A percentile compares a stretch with the other conserved stretches of the same genome.
phyloP scores from a whole-genome alignment of 345 rosid genomes.

The Salix purpurea region DNA sequence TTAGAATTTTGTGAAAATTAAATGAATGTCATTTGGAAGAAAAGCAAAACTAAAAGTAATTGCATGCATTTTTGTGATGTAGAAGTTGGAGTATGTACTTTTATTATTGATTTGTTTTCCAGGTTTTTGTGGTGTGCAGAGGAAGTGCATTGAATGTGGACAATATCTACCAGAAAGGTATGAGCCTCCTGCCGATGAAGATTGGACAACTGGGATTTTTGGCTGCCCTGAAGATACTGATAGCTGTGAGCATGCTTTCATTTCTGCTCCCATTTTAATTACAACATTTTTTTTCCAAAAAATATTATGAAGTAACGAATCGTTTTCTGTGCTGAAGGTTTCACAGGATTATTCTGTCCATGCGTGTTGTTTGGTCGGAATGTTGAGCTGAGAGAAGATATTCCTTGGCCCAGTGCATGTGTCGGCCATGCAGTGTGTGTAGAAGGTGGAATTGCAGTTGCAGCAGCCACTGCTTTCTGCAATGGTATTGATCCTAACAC shows the following conservation, averaged over 20 bases:
- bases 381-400: slow-evolving; percentile 64
- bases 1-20: too few relatives aligned
- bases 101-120: too few relatives aligned
- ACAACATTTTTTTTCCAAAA: background rate
- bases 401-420: slow-evolving; percentile 75
- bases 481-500: slow-evolving; percentile 79
- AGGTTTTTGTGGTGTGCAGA: too few relatives aligned
- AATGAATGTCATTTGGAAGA: too few relatives aligned
- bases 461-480: slow-evolving; percentile 59
- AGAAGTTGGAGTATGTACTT: too few relatives aligned
- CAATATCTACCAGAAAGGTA: slow-evolving; percentile 72
- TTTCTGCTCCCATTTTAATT: background rate
- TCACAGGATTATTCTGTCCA: slow-evolving; percentile 72
- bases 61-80: too few relatives aligned
- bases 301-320: background rate
- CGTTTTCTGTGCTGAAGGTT: slow-evolving; percentile 37
- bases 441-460: slow-evolving; percentile 80
- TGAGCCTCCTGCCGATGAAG: slow-evolving; percentile 91
- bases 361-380: slow-evolving; percentile 78
- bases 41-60: too few relatives aligned
- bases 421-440: slow-evolving; percentile 77
- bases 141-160: slow-evolving; percentile 73
- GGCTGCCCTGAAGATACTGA: slow-evolving; percentile 65
- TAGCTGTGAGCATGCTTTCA: slow-evolving; percentile 44
- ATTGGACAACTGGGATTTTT: slow-evolving; percentile 80